Percentiles rank a stretch among this genome's conserved stretches.
Conservation (phyloP, 345 rosid genomes). For the Salix dunnii region DNA sequence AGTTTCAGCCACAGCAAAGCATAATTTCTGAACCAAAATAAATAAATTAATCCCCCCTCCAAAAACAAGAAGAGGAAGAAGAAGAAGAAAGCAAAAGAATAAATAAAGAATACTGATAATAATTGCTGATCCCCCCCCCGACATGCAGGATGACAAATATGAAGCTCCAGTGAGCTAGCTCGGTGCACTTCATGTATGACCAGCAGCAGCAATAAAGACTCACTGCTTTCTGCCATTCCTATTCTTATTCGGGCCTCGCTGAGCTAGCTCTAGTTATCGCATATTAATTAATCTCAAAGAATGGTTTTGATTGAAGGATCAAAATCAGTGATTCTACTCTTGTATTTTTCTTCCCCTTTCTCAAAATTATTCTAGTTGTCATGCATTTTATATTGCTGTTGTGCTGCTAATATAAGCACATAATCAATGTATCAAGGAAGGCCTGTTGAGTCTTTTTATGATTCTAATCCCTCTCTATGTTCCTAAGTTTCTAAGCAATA, state of each 20-base stretch:
- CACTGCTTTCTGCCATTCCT: neutral
- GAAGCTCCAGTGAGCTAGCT: constrained; percentile 26
- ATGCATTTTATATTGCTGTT: neutral
- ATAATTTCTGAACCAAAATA: neutral
- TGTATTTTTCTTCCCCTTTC: neutral
- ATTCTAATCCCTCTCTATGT: neutral
- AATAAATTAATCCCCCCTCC: no score
- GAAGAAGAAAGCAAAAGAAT: no score
- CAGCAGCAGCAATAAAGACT: constrained; percentile 27
- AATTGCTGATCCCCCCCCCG: neutral
- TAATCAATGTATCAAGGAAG: neutral
- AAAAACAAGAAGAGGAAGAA: no score
- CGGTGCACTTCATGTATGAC: neutral
- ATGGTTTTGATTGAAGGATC: constrained; percentile 7
- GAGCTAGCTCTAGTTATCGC: neutral
- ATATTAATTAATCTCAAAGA: no score
- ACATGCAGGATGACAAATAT: constrained; percentile 51
- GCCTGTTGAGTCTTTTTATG: constrained; percentile 10
- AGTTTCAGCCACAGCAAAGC: neutral
- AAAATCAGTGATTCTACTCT: constrained; percentile 5
- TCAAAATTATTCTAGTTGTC: neutral
- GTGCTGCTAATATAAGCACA: constrained; percentile 4
- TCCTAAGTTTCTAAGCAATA: neutral
- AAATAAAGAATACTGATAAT: neutral
- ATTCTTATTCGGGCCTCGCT: neutral